Percentiles rank a stretch among this genome's conserved stretches.
Conservation (phyloP, 257 asterid species). For the Gentiana dahurica region DNA sequence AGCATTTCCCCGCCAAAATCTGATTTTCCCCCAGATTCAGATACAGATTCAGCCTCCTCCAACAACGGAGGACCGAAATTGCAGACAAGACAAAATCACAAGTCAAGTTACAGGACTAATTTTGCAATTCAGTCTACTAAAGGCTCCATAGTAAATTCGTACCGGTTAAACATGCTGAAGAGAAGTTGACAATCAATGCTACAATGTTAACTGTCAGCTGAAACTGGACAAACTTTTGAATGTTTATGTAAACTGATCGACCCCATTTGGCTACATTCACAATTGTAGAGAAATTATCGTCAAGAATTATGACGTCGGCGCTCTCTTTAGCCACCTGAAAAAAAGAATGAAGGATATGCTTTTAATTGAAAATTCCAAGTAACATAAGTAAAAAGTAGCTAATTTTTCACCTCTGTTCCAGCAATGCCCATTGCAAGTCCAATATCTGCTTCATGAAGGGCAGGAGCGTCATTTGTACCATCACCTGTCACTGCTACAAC, state of each 20-base stretch:
- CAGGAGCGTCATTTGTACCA: conserved; percentile 98
- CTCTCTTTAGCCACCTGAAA: conserved; percentile 90
- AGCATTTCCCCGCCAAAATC: too few relatives aligned
- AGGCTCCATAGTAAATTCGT: conserved; percentile 1
- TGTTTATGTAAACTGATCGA: conserved; percentile 76
- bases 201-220: conserved; percentile 84
- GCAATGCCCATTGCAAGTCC: conserved; percentile 99
- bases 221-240: conserved; percentile 83
- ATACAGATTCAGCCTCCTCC: too few relatives aligned
- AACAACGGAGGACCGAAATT: too few relatives aligned
- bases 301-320: conserved; percentile 83
- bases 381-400: background rate
- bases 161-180: conserved; percentile 86
- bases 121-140: too few relatives aligned
- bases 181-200: conserved; percentile 72
- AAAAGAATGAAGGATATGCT: background rate
- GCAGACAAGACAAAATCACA: too few relatives aligned
- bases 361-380: background rate
- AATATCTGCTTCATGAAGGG: conserved; percentile 96
- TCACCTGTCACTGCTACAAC: conserved; percentile 98
- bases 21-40: too few relatives aligned
- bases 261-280: conserved; percentile 94
- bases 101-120: too few relatives aligned
- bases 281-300: conserved; percentile 87
- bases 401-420: conserved; percentile 67